Conservation (phyloP, 73 alveolate genomes). For the Durusdinium trenchii region DNA sequence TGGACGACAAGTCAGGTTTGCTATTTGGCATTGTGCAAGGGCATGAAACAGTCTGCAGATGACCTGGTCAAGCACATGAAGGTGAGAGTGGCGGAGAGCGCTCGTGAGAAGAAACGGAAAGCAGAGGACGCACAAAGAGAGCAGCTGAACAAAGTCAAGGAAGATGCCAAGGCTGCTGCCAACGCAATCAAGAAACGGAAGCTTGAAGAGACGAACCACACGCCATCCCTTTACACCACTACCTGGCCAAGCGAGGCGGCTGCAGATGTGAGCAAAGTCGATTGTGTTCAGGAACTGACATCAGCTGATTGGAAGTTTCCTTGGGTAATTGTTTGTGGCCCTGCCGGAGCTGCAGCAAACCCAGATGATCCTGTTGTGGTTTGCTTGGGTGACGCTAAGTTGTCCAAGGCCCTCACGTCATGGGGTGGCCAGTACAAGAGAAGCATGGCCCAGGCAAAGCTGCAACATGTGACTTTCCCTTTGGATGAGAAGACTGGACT, state of each 20-base stretch:
- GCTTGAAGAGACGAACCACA: background rate
- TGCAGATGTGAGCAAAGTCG: background rate
- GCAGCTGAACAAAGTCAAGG: background rate
- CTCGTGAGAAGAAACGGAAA: background rate
- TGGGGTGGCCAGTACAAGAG: slow-evolving; percentile 64
- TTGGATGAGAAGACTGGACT: background rate
- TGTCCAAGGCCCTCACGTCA: background rate
- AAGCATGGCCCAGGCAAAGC: slow-evolving; percentile 19
- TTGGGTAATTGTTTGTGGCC: background rate
- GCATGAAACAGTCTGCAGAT: background rate
- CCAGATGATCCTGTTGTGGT: background rate
- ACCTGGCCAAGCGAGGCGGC: background rate
- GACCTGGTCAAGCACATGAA: slow-evolving; percentile 35
- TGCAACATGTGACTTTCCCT: slow-evolving; percentile 1
- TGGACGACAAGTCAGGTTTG: background rate
- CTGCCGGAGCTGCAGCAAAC: no score
- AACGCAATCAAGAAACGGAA: background rate
- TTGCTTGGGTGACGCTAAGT: background rate
- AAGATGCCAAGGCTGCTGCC: background rate
- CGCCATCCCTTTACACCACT: background rate
- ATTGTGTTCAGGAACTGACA: background rate
- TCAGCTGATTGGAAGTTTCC: background rate
- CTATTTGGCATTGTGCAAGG: background rate
- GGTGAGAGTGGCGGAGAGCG: background rate
- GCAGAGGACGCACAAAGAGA: background rate